Evolutionary conservation across 495 filamentous ascomycete genomes (phyloP), one percentile per base, ranked within the genome.

Genomic region (Penicillium cosmopolitanum): DNA sequence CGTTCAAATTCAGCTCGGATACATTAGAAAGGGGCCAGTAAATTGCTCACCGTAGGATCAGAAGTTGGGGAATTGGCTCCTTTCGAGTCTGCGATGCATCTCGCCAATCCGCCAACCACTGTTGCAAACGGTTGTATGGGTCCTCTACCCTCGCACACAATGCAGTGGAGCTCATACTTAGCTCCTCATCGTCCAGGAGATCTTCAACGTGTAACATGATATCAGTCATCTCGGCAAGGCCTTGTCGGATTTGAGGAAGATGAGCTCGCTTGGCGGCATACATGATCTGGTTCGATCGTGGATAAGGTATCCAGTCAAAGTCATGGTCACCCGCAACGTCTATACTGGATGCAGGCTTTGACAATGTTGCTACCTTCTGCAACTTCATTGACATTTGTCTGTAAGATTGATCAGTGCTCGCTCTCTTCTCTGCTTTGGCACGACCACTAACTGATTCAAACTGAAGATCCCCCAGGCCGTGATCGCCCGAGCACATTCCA

Each of bases 401-500:
- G 35, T 44, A 10, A 4, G 48, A n/a, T n/a, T n/a, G 36, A n/a
- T 40, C n/a, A 12, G n/a, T 40, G n/a, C 50, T 13, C 12, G 36
- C n/a, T n/a, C 11, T 40, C 12, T 40, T n/a, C 36, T 40, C 36
- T 40, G 36, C 12, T n/a, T n/a, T 13, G n/a, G n/a, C 36, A 40
- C 11, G 36, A n/a, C 36, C 50, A 42, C 59, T 51, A 64, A 74
- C 73, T 56, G 68, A 51, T 73, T 74, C 55, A 73, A 16, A 19
- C 66, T 67, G 21, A 73, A 76, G 19, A 76, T 44, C 4, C 68
- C 70, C 71, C 73, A 76, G 15, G 73, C 68, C 36, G 72, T 71
- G 13, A 64, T 58, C 25, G 63, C 55, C 33, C 63, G 58, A 18
- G 65, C 61, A 53, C 56, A 66, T 56, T 68, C 56, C 55, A 65